These are phyloP conservation scores for Coemansia sp. DNA, from an alignment of 192 early-diverging fungal genomes.

Conservation along the genomic window DNA sequence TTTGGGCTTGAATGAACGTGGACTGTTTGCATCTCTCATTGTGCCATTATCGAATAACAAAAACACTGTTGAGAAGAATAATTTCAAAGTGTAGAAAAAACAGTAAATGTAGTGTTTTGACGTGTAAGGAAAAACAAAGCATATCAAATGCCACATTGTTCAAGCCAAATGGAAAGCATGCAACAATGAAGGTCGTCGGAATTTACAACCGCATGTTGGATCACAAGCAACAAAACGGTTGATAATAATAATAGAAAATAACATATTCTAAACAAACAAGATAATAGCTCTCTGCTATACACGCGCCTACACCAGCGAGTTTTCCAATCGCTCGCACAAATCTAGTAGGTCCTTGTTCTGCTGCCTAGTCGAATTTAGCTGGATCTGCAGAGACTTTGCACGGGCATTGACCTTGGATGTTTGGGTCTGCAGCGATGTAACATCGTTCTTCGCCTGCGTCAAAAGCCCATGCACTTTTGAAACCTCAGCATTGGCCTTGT, in stretches of 20 bases:
- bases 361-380: constrained; percentile 38
- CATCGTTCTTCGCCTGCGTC: constrained; percentile 3
- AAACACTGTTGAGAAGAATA: no score
- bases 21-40: no score
- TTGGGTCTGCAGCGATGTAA: constrained; percentile 1
- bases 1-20: neutral
- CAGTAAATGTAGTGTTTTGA: no score
- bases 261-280: neutral
- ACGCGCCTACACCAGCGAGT: constrained; percentile 7
- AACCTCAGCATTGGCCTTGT: constrained; percentile 46
- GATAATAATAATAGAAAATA: neutral
- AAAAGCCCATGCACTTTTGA: constrained; percentile 16
- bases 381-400: constrained; percentile 31
- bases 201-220: no score
- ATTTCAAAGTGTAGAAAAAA: no score
- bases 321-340: constrained; percentile 35
- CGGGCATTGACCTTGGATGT: constrained; percentile 25
- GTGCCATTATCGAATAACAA: no score
- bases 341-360: constrained; percentile 36
- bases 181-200: no score
- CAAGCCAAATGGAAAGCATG: no score
- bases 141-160: no score
- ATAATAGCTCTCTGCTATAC: no score
- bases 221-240: no score
- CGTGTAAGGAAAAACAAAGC: neutral